phyloP scores from a whole-genome alignment of 1,284 basidiomycete species.

The Ustilago lituana region DNA sequence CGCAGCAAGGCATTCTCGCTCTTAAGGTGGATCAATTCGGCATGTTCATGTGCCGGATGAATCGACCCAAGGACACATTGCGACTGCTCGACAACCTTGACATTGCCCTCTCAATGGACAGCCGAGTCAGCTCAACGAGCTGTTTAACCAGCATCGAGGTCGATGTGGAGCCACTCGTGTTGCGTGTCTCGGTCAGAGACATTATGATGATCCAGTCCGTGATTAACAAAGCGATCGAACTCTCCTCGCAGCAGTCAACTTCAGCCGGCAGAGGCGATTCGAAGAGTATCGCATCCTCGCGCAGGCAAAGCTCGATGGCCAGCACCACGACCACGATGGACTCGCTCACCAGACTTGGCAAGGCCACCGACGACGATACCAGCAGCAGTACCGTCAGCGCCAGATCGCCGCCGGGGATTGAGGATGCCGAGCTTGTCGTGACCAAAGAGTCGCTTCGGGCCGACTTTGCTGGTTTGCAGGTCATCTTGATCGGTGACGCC shows the following conservation, averaged over 20 bases:
- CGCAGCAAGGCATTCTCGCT: slow-evolving; percentile 89
- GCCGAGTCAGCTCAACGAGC: slow-evolving; percentile 76
- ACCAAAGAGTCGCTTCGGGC: slow-evolving; percentile 62
- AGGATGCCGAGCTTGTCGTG: slow-evolving; percentile 61
- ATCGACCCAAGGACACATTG: slow-evolving; percentile 81
- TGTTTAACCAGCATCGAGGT: slow-evolving; percentile 87
- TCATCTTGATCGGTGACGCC: slow-evolving; percentile 92
- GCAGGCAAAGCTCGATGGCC: slow-evolving; percentile 38
- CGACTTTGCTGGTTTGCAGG: slow-evolving; percentile 76
- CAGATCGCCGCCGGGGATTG: slow-evolving; percentile 18
- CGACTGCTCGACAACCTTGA: slow-evolving; percentile 94
- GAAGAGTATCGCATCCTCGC: slow-evolving; percentile 42
- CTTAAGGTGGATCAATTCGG: slow-evolving; percentile 84
- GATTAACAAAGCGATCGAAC: slow-evolving; percentile 84
- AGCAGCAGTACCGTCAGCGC: slow-evolving; percentile 12
- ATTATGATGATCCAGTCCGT: slow-evolving; percentile 90
- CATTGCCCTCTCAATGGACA: slow-evolving; percentile 86
- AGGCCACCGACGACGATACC: slow-evolving; percentile 4
- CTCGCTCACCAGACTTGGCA: slow-evolving; percentile 22
- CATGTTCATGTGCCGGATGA: slow-evolving; percentile 92
- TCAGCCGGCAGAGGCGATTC: slow-evolving; percentile 13
- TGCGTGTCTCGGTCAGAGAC: slow-evolving; percentile 92
- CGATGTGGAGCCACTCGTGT: slow-evolving; percentile 79
- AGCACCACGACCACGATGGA: slow-evolving; percentile 42
- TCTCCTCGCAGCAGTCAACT: slow-evolving; percentile 69